Base-by-base conservation (phyloP, 345 rosid species). In the Acer campestre region DNA sequence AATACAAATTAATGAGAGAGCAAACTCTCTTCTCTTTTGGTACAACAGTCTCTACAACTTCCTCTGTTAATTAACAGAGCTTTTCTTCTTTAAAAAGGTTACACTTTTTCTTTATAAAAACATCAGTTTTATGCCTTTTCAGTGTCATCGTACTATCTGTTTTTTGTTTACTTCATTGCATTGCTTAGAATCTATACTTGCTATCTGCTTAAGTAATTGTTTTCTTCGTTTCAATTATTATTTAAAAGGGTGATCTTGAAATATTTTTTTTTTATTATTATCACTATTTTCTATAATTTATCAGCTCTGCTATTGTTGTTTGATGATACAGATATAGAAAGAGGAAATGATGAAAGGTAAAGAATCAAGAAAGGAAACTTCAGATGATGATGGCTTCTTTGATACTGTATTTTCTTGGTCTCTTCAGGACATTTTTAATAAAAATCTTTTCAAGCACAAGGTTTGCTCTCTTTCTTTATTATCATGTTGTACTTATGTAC, bases 341-440 rank as follows among this genome's bases (percentile, higher is more conserved):
- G n/a, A 66, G 48, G 11, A 67, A 55, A 11, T n/a, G 18, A 40
- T 73, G 27, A 62, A 27, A 61, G 51, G 25, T 48, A 44, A 46
- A 25, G 61, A 53, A 66, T 58, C 6, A 17, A 71, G 51, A 42
- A 20, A 72, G 61, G 1, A 65, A 12, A 73, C 11, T 59, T 20
- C n/a, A 11, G 44, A 6, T n/a, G 63, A 70, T 25, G 5, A 31
- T 40, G 73, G 65, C 27, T 78, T 82, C 22, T 64, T 55, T n/a
- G 56, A 59, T n/a, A 3, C n/a, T 10, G 70, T 85, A 53, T 81
- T 64, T 61, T 79, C 84, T n/a, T 86, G 91, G 91, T 79, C 86
- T 13, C 75, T 88, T 44, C 75, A 84, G 0, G 86, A 86, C 69
- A 78, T 88, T 29, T 65, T 62, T 35, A 61, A 86, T 51, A 68